Conservation (phyloP, 2,329 filamentous ascomycete species). For the Drechslerella stenobrocha region DNA sequence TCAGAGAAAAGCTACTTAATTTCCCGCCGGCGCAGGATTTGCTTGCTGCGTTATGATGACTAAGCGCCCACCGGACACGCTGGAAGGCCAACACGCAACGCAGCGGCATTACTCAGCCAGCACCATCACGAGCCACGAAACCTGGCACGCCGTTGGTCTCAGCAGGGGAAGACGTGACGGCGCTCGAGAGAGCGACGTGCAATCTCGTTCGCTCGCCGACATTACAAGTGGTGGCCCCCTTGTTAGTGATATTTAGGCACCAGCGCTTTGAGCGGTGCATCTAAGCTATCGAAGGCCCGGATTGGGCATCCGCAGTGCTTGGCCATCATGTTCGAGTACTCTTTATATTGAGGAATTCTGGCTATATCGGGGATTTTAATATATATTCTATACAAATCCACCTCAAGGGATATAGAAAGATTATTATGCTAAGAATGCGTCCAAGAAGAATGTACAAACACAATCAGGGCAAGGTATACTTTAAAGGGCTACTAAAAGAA, state of each 20-base stretch:
- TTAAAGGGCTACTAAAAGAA: too few relatives aligned
- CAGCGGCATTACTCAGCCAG: conserved; percentile 3
- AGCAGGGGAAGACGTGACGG: conserved; percentile 18
- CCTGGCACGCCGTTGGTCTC: conserved; percentile 24
- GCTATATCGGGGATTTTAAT: not conserved
- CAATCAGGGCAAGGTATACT: not conserved
- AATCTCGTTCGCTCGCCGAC: too few relatives aligned
- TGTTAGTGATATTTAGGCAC: conserved; percentile 22
- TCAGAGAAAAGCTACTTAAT: conserved; percentile 18
- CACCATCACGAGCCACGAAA: conserved; percentile 24
- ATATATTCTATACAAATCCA: not conserved
- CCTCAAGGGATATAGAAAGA: not conserved
- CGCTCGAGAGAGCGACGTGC: conserved; percentile 5
- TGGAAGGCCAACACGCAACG: conserved; percentile 31
- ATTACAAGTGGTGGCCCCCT: conserved; percentile 3
- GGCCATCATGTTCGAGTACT: not conserved
- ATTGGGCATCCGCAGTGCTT: not conserved
- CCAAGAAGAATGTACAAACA: not conserved
- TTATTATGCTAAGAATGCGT: not conserved
- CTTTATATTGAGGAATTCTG: not conserved
- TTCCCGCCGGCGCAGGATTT: conserved; percentile 7
- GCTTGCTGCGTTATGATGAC: conserved; percentile 16
- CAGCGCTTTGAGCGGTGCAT: conserved; percentile 5
- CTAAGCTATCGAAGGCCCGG: not conserved
- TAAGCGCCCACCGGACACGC: conserved; percentile 22